Evolutionary conservation across 257 asterid species (phyloP), one percentile per base, ranked within the genome.

Genomic region (Capsicum pubescens): DNA sequence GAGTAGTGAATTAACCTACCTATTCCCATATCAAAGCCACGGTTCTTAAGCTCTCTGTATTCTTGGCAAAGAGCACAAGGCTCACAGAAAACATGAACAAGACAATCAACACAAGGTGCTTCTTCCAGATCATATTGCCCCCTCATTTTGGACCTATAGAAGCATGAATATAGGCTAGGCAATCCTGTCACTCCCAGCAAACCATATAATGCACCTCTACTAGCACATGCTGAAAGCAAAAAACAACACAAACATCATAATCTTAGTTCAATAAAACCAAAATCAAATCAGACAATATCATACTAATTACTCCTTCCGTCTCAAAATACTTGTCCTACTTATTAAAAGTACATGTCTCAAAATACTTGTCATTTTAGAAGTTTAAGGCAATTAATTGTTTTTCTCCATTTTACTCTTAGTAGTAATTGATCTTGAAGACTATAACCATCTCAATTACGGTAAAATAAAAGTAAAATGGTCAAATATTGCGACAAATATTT

Each of bases 41-140:
- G 88, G 42, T 83, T 59, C 82, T 83, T 83, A 32, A 86, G 88
- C 84, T 86, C 88, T 35, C 88, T 67, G 79, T 83, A 83, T 59
- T 86, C 88, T 83, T 86, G 88, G 58, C 88, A 86, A 79, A 86
- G 69, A 19, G 88, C 69, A 86, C 88, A 86, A 48, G 46, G 8
- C 54, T 86, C 88, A 67, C 88, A 86, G 7, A 60, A 76, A 60
- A 54, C 84, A 3, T 86, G 88, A 7, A 86, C 64, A 9, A 83
- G 81, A 69, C 86, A 86, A 86, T 86, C 88, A 57, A 58, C 78
- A 68, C 85, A 82, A 46, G 88, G 88, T 17, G 67, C 82, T 21
- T 86, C 88, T 14, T 70, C 84, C 63, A 86, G 76, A 68, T 83
- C 85, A 59, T 86, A 86, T 52, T 83, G 88, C 13, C 80, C 77